Conservation (phyloP, 495 filamentous ascomycete genomes). For the Aspergillus biplanus region DNA sequence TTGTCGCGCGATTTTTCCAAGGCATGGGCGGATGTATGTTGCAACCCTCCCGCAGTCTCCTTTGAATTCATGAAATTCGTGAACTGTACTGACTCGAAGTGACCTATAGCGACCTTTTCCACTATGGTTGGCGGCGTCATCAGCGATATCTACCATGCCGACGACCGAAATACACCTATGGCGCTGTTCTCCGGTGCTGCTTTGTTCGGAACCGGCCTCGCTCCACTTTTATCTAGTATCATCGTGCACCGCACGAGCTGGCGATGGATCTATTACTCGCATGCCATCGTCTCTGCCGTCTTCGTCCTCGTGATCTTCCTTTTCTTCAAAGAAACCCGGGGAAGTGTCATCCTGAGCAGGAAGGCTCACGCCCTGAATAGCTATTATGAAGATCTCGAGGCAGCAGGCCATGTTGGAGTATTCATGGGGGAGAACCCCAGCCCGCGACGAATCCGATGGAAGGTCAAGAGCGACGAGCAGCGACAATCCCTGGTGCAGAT, state of each 20-base stretch:
- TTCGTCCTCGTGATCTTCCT: conserved; percentile 65
- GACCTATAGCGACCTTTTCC: conserved; percentile 64
- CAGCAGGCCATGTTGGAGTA: conserved; percentile 67
- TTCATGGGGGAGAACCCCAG: conserved; percentile 44
- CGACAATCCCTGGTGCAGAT: conserved; percentile 68
- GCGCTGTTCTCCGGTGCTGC: conserved; percentile 78
- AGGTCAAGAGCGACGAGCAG: conserved; percentile 82
- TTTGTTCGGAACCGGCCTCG: conserved; percentile 79
- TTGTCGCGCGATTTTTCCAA: conserved; percentile 75
- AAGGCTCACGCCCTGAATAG: conserved; percentile 75
- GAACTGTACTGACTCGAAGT: conserved; percentile 19
- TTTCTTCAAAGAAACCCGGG: conserved; percentile 82
- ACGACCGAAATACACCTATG: conserved; percentile 89
- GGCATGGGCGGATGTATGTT: conserved; percentile 68
- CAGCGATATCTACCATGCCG: conserved; percentile 80
- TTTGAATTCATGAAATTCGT: not conserved
- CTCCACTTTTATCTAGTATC: conserved; percentile 72
- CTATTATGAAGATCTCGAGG: conserved; percentile 78
- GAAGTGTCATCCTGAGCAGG: conserved; percentile 76
- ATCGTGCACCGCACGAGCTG: conserved; percentile 70
- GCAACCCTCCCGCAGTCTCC: not conserved
- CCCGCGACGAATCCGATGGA: conserved; percentile 75
- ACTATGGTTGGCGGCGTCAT: conserved; percentile 95
- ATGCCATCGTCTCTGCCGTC: conserved; percentile 69
- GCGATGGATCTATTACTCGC: conserved; percentile 92